Percentiles rank a stretch among this genome's conserved stretches.
These are phyloP conservation scores for Oryza australiensis DNA, from an alignment of 176 grass and related monocot species.

Conservation along the genomic window DNA sequence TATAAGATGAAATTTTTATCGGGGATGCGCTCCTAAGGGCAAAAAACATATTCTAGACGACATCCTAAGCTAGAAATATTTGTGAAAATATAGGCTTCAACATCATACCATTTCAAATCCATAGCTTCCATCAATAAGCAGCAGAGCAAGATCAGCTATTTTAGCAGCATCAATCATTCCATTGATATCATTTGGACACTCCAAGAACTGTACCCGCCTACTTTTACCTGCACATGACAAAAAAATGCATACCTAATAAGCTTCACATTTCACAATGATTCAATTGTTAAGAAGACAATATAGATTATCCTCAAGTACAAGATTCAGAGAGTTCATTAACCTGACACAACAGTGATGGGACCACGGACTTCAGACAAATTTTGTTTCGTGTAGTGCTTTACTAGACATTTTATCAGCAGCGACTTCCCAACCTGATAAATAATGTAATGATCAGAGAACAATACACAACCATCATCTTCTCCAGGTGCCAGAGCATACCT, in stretches of 20 bases:
- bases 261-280: constrained; percentile 28
- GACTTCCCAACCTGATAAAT: constrained; percentile 86
- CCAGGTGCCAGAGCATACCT: constrained; percentile 44
- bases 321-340: constrained; percentile 34
- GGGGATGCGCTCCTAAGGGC: neutral
- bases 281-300: neutral
- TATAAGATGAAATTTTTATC: neutral
- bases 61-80: constrained; percentile 30
- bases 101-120: constrained; percentile 97
- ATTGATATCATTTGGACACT: constrained; percentile 97
- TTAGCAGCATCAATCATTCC: constrained; percentile 99
- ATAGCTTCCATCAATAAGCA: constrained; percentile 95
- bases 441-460: constrained; percentile 30
- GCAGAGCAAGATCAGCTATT: constrained; percentile 91
- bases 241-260: neutral
- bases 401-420: constrained; percentile 86
- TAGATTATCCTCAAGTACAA: neutral
- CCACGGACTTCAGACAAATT: constrained; percentile 85
- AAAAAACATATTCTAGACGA: neutral
- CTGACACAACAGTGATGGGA: constrained; percentile 95
- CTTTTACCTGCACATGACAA: constrained; percentile 68
- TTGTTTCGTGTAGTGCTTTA: constrained; percentile 95
- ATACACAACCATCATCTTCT: constrained; percentile 8
- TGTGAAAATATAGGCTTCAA: constrained; percentile 19
- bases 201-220: constrained; percentile 88